Evolutionary conservation across 2,329 filamentous ascomycete genomes (phyloP).

Genomic region (Pestalotiopsis sp.): DNA sequence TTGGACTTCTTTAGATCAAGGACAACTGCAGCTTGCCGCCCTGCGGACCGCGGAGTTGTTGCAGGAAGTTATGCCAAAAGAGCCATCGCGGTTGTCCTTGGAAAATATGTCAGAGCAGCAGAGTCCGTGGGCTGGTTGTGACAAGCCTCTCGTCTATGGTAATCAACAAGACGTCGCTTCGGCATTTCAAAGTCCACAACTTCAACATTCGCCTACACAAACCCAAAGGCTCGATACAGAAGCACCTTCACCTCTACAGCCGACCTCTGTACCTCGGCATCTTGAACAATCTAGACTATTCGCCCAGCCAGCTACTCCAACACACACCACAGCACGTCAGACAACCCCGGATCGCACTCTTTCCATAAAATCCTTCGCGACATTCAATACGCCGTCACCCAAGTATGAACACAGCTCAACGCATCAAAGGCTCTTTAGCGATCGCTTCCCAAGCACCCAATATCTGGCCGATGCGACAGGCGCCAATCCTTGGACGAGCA

Average conservation of each 20-base stretch:
- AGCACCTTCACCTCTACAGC: not conserved
- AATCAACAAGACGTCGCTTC: not conserved
- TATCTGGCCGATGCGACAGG: constrained; percentile 20
- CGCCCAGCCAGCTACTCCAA: constrained; percentile 1
- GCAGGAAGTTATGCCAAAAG: not conserved
- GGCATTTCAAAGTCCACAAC: not conserved
- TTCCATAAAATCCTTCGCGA: constrained; percentile 53
- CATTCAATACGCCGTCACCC: constrained; percentile 54
- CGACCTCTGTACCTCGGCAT: not conserved
- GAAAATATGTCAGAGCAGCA: not conserved
- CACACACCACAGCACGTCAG: constrained; percentile 18
- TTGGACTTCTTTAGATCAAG: constrained; percentile 24
- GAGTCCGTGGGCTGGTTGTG: not conserved
- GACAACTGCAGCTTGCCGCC: constrained; percentile 11
- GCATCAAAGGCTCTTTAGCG: constrained; percentile 14
- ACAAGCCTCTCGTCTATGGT: not conserved
- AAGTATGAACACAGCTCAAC: constrained; percentile 28
- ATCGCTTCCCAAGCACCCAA: constrained; percentile 20
- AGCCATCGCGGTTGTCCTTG: not conserved
- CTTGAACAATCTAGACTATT: not conserved
- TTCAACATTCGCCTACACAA: not conserved
- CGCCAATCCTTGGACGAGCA: constrained; percentile 18
- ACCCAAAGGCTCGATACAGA: not conserved
- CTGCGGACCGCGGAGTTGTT: constrained; percentile 27
- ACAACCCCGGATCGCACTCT: constrained; percentile 50